A percentile compares a stretch with the other conserved stretches of the same genome.
phyloP scores from a whole-genome alignment of 2,329 filamentous ascomycete genomes.

The Cadophora sp. region DNA sequence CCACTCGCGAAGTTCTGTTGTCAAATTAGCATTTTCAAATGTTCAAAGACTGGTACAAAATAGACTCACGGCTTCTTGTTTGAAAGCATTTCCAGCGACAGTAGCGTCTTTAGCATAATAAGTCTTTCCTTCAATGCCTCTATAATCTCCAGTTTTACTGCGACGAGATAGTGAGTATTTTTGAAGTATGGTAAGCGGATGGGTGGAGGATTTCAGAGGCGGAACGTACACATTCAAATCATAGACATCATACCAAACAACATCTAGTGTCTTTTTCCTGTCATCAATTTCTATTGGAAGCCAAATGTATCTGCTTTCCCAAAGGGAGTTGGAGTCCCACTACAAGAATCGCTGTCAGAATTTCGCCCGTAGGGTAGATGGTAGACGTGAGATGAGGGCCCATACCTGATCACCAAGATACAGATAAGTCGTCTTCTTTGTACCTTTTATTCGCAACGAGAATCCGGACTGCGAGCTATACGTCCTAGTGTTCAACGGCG shows the following conservation, averaged over 20 bases:
- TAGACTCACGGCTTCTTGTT: constrained; percentile 62
- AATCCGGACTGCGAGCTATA: constrained; percentile 62
- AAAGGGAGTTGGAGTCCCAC: constrained; percentile 62
- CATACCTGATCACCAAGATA: constrained; percentile 39
- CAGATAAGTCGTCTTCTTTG: constrained; percentile 56
- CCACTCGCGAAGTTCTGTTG: constrained; percentile 24
- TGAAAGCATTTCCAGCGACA: constrained; percentile 55
- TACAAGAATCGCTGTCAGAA: constrained; percentile 48
- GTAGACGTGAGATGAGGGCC: neutral
- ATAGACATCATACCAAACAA: constrained; percentile 63
- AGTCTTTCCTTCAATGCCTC: constrained; percentile 53
- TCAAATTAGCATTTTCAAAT: neutral
- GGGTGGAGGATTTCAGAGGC: too few relatives aligned
- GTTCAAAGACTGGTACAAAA: neutral
- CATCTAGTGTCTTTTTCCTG: constrained; percentile 54
- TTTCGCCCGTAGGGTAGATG: neutral
- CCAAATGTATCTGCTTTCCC: constrained; percentile 65
- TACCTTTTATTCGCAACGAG: constrained; percentile 55
- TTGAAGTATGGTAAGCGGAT: neutral
- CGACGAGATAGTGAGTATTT: neutral
- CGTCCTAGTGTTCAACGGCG: constrained; percentile 57
- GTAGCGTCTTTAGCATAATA: constrained; percentile 56
- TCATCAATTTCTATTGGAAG: constrained; percentile 60
- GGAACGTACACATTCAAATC: constrained; percentile 56
- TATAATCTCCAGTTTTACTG: constrained; percentile 37